Evolutionary conservation across 2,329 filamentous ascomycete species (phyloP).

Genomic region (Scedosporium minutisporum): DNA sequence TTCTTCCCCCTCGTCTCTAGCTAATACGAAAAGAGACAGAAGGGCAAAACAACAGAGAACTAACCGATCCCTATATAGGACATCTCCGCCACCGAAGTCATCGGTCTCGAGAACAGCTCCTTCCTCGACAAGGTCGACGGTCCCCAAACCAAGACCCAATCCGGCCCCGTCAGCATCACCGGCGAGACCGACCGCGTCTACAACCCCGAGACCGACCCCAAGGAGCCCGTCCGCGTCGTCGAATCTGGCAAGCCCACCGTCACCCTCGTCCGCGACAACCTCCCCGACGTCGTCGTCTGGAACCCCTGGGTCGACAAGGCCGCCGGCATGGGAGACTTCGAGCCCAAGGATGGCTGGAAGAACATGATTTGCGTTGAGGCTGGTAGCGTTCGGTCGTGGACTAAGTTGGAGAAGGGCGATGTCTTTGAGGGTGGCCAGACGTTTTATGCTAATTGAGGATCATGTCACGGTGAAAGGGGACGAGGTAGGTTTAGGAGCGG

Average conservation of each 20-base stretch:
- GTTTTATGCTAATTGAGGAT: constrained; percentile 21
- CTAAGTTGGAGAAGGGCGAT: constrained; percentile 72
- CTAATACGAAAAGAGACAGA: not conserved
- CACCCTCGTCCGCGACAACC: constrained; percentile 71
- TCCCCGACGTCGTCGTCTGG: constrained; percentile 88
- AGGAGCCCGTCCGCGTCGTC: constrained; percentile 46
- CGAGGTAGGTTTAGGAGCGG: not conserved
- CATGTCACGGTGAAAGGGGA: not conserved
- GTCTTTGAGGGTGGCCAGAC: constrained; percentile 54
- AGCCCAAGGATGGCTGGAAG: constrained; percentile 80
- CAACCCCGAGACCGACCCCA: constrained; percentile 54
- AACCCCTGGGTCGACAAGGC: constrained; percentile 91
- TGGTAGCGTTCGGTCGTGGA: constrained; percentile 72
- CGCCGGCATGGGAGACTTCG: constrained; percentile 73
- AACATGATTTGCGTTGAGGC: constrained; percentile 94
- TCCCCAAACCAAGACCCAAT: constrained; percentile 53
- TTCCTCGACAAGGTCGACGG: constrained; percentile 80
- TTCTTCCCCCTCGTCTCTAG: not conserved
- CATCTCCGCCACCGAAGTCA: constrained; percentile 62
- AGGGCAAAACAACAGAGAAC: not conserved
- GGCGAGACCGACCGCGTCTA: constrained; percentile 86
- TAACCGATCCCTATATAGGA: constrained; percentile 45
- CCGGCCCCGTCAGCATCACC: constrained; percentile 56
- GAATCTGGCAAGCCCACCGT: constrained; percentile 57
- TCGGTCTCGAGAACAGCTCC: constrained; percentile 63